A percentile compares a stretch with the other conserved stretches of the same genome.
Evolutionary conservation across 2,329 filamentous ascomycete species (phyloP).

Genomic region (Exophiala spinifera): DNA sequence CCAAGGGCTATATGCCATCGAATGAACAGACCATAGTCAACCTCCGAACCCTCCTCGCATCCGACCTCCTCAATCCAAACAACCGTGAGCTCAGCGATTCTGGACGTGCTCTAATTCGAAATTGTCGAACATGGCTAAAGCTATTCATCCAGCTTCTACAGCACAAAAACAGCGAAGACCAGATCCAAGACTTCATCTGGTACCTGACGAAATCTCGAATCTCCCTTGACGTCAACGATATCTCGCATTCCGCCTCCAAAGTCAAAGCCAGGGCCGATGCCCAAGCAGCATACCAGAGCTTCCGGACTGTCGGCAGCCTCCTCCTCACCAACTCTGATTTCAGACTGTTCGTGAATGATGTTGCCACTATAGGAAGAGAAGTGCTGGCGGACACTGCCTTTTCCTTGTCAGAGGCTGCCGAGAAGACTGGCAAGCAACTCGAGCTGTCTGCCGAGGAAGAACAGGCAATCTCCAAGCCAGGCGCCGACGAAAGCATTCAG

Average conservation of each 20-base stretch:
- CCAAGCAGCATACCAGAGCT: constrained; percentile 72
- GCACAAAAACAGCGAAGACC: constrained; percentile 78
- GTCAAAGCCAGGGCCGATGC: constrained; percentile 68
- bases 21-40: constrained; percentile 80
- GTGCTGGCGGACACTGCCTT: constrained; percentile 85
- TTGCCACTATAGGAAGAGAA: constrained; percentile 74
- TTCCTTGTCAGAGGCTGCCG: constrained; percentile 71
- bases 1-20: constrained; percentile 85
- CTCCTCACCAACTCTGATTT: constrained; percentile 89
- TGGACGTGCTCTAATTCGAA: constrained; percentile 69
- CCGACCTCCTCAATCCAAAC: constrained; percentile 73
- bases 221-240: constrained; percentile 62
- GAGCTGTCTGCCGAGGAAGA: constrained; percentile 64
- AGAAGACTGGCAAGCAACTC: constrained; percentile 69
- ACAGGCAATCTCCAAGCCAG: constrained; percentile 49
- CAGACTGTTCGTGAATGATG: constrained; percentile 76
- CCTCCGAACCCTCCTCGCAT: constrained; percentile 72
- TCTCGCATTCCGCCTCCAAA: constrained; percentile 59
- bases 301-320: constrained; percentile 79
- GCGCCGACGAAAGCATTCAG: constrained; percentile 44
- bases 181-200: constrained; percentile 91
- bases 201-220: constrained; percentile 72
- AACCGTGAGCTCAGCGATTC: constrained; percentile 72
- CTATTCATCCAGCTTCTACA: constrained; percentile 77
- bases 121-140: constrained; percentile 69